Conservation (phyloP, 2,329 filamentous ascomycete genomes). For the Mariannaea sp. region DNA sequence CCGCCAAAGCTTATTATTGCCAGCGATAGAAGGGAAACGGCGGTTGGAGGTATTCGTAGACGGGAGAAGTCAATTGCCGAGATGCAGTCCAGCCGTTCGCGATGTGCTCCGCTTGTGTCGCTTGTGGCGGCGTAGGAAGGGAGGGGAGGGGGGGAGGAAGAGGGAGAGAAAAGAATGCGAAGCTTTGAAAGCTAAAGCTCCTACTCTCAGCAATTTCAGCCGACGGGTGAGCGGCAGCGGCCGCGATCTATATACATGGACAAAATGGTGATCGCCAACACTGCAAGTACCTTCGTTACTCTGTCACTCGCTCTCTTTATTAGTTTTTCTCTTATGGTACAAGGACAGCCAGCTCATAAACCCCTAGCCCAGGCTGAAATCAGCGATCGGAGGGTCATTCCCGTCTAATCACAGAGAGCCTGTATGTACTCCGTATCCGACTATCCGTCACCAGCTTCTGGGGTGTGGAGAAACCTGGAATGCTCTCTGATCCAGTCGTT, state of each 20-base stretch:
- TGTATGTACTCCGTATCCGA: too few species aligned
- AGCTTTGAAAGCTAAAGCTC: constrained; percentile 32
- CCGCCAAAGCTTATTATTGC: too few species aligned
- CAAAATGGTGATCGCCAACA: background rate
- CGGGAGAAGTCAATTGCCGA: too few species aligned
- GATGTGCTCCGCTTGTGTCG: too few species aligned
- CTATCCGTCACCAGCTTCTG: constrained; percentile 20
- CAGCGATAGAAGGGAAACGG: too few species aligned
- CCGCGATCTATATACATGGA: constrained; percentile 36
- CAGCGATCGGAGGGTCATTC: constrained; percentile 23
- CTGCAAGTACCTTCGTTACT: background rate
- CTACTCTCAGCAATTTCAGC: constrained; percentile 18
- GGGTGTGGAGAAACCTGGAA: constrained; percentile 35
- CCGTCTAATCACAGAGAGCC: constrained; percentile 11
- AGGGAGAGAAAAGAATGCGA: constrained; percentile 11
- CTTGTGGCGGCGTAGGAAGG: too few species aligned
- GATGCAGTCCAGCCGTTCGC: too few species aligned
- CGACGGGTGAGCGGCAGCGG: constrained; percentile 26
- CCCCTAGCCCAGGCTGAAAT: constrained; percentile 9
- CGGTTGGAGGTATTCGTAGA: too few species aligned
- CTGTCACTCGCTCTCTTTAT: constrained; percentile 1
- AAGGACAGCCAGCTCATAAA: background rate
- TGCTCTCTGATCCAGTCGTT: constrained; percentile 9
- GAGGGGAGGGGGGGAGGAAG: constrained; percentile 18
- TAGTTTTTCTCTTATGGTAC: background rate